Conservation (phyloP, 2,329 filamentous ascomycete genomes). For the Beauveria pseudobassiana region DNA sequence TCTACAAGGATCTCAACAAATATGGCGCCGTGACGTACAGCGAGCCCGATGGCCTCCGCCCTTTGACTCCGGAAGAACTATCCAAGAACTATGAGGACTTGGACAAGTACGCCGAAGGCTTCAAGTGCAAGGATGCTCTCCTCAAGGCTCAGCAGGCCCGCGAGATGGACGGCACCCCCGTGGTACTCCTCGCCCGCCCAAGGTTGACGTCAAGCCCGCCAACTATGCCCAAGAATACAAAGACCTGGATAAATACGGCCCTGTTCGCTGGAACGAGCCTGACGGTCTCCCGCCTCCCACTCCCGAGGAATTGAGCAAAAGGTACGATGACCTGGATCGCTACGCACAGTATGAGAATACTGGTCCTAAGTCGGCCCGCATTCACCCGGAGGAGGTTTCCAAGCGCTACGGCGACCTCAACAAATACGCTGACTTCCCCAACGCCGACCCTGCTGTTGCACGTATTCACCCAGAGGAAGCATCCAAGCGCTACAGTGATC, state of each 20-base stretch:
- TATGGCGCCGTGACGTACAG: constrained; percentile 26
- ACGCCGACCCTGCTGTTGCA: constrained; percentile 17
- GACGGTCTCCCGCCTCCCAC: constrained; percentile 30
- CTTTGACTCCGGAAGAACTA: constrained; percentile 24
- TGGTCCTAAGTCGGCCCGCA: constrained; percentile 15
- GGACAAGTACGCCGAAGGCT: constrained; percentile 29
- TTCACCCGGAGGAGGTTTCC: constrained; percentile 23
- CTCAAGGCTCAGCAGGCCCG: constrained; percentile 21
- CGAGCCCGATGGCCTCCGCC: constrained; percentile 24
- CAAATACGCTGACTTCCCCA: constrained; percentile 24
- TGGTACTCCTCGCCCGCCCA: constrained; percentile 30
- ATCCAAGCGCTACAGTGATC: constrained; percentile 28
- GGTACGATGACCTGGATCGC: constrained; percentile 31
- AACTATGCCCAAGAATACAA: constrained; percentile 28
- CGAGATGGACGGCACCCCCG: constrained; percentile 23
- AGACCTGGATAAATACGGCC: constrained; percentile 34
- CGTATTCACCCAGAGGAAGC: constrained; percentile 23
- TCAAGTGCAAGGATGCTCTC: constrained; percentile 25
- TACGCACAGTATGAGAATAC: constrained; percentile 21
- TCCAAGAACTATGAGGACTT: constrained; percentile 35
- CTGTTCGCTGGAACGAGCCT: constrained; percentile 30
- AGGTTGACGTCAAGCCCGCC: constrained; percentile 24
- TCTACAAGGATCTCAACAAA: constrained; percentile 28
- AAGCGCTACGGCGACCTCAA: constrained; percentile 28
- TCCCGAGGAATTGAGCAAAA: constrained; percentile 27